Conservation (phyloP, 108 stramenopile genomes). For the Thalassiosira profunda region DNA sequence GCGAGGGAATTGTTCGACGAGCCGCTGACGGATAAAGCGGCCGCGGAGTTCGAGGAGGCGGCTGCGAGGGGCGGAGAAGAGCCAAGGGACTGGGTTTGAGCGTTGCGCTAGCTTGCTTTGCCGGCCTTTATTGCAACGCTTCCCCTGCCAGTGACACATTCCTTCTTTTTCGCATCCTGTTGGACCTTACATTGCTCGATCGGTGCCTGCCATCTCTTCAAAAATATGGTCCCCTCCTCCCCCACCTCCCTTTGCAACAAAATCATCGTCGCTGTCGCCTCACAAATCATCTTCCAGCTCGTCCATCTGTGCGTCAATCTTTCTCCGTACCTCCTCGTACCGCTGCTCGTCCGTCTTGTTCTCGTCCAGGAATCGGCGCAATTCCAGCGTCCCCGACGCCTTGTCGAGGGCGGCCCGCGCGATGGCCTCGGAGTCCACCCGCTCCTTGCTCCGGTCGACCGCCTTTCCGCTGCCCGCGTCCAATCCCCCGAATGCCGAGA, state of each 20-base stretch:
- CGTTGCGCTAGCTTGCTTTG: no score
- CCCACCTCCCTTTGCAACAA: no score
- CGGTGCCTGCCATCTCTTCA: no score
- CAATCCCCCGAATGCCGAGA: conserved; percentile 16
- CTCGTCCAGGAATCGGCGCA: conserved; percentile 68
- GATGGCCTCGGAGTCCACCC: conserved; percentile 70
- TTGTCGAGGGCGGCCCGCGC: conserved; percentile 71
- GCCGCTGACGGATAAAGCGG: conserved; percentile 60
- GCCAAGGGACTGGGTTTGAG: no score
- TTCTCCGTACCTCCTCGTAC: conserved; percentile 65
- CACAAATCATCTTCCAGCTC: conserved; percentile 52
- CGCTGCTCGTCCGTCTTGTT: conserved; percentile 68
- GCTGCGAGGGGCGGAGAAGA: conserved; percentile 28
- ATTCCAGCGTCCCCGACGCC: conserved; percentile 66
- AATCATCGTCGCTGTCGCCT: no score
- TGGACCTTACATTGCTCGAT: no score
- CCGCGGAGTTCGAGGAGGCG: conserved; percentile 63
- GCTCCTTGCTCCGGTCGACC: conserved; percentile 50
- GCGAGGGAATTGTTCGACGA: conserved; percentile 62
- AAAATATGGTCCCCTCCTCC: no score
- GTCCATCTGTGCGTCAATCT: conserved; percentile 64
- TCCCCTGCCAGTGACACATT: neutral
- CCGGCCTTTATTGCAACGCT: neutral
- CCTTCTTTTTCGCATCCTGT: no score
- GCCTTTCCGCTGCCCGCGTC: neutral